These are phyloP conservation scores for Starmerella apis DNA, from an alignment of 805 yeast species.

Conservation along the genomic window DNA sequence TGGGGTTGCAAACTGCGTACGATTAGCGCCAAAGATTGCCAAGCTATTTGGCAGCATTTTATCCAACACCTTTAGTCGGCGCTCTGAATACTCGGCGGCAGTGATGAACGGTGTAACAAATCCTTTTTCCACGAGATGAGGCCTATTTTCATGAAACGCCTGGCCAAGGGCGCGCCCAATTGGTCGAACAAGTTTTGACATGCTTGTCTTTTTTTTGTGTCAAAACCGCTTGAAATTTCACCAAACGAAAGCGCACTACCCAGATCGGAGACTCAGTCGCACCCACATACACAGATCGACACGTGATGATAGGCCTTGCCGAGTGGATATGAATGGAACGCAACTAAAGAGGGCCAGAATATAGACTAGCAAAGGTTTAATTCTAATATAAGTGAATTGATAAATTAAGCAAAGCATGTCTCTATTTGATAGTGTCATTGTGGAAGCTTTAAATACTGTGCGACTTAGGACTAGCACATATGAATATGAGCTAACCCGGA, in stretches of 20 bases:
- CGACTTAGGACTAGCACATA: too few relatives aligned
- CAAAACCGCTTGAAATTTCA: neutral
- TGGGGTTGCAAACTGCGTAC: conserved; percentile 72
- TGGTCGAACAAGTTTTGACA: conserved; percentile 6
- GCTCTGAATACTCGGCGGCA: conserved; percentile 66
- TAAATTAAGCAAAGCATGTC: too few relatives aligned
- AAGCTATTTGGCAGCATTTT: conserved; percentile 52
- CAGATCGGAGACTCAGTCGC: too few relatives aligned
- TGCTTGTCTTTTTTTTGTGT: neutral
- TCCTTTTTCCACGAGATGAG: conserved; percentile 61
- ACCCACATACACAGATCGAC: too few relatives aligned
- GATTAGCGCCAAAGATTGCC: conserved; percentile 65
- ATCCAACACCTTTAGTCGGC: conserved; percentile 53
- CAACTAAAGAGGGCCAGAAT: too few relatives aligned
- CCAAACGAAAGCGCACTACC: conserved; percentile 30
- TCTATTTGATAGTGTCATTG: too few relatives aligned
- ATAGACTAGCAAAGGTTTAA: too few relatives aligned
- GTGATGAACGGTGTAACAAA: conserved; percentile 81
- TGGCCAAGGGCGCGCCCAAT: conserved; percentile 52
- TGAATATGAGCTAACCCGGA: too few relatives aligned
- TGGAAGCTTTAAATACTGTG: too few relatives aligned
- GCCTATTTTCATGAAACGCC: conserved; percentile 77
- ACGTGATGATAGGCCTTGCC: conserved; percentile 1
- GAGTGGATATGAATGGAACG: too few relatives aligned
- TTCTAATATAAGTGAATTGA: too few relatives aligned